These are phyloP conservation scores for Ophiostoma sp. DNA, from an alignment of 2,329 filamentous ascomycete genomes.

Conservation along the genomic window DNA sequence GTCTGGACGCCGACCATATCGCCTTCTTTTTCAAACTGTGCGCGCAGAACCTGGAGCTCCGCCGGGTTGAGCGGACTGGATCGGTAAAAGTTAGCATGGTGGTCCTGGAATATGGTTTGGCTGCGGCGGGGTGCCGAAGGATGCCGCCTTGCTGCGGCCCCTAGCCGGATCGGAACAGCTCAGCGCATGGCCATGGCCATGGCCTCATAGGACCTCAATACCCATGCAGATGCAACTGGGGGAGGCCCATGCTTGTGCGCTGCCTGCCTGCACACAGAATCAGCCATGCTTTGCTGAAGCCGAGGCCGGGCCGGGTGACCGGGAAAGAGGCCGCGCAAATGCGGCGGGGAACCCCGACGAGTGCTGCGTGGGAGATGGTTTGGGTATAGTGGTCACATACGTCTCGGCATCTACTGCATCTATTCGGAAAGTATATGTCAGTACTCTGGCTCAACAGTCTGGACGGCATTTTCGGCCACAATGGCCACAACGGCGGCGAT, in stretches of 20 bases:
- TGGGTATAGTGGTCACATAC: slow-evolving; percentile 44
- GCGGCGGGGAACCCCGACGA: neutral
- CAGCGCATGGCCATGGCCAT: neutral
- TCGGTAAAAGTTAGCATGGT: neutral
- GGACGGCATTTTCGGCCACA: neutral
- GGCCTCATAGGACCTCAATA: neutral
- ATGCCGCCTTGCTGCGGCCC: neutral
- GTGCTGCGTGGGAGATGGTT: neutral
- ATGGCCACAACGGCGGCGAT: neutral
- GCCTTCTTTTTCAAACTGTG: slow-evolving; percentile 96
- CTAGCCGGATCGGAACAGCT: neutral
- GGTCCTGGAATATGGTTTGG: neutral
- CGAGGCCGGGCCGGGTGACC: neutral
- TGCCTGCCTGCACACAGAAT: neutral
- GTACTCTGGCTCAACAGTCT: neutral
- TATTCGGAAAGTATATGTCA: slow-evolving; percentile 38
- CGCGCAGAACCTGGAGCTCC: slow-evolving; percentile 85
- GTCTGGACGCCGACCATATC: slow-evolving; percentile 96
- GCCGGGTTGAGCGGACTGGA: slow-evolving; percentile 78
- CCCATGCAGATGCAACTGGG: neutral
- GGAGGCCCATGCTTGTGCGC: neutral
- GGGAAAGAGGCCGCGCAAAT: neutral
- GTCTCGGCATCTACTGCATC: slow-evolving; percentile 98
- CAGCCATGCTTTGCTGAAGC: neutral
- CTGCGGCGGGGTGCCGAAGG: neutral